Base-by-base conservation (phyloP, 2,329 filamentous ascomycete genomes). In the Xylaria sp. region DNA sequence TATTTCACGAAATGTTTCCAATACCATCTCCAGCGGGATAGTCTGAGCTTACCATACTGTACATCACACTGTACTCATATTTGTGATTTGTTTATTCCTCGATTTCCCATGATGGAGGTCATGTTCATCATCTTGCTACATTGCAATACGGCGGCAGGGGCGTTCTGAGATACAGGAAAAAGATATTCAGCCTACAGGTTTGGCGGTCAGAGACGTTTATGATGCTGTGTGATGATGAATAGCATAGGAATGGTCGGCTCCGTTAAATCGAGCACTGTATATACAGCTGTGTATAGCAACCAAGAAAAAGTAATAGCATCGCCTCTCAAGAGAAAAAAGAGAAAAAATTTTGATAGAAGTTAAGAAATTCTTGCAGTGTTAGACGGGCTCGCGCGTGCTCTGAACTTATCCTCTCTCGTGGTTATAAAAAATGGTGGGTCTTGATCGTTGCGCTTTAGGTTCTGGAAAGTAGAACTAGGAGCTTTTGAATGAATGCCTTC, bases 261-360 rank as follows among this genome's bases (percentile, higher is more conserved):
- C 75, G 74, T 78, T 76, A 38, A 25, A 58, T 79, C 76, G 75
- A 76, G 77, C 79, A 78, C 76, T 79, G 79, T 81, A 80, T 82
- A 79, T 83, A 80, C 77, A 78, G 59, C 63, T 66, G 68, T 69
- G 61, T 73, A 69, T 57, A 66, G 25, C 65, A 75, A 74, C 74
- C 78, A 78, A 80, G 76, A 78, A 79, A 80, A 77, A 77, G 81
- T 85, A 87, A 86, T 85, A 79, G 84, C 80, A 83, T 87, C 86
- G 83, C 85, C 85, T 81, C 85, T 87, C 85, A 83, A 76, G 69
- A 74, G 53, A 65, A 57, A n/a, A n/a, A n/a, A n/a, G n/a, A n/a
- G n/a, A n/a, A n/a, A n/a, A n/a, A 55, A 59, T 38, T 31, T 25
- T 39, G 22, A 58, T 36, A 39, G 6, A 44, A 27, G 1, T 10